Base-by-base conservation (phyloP, 202 grass and related monocot species). In the Digitaria exilis region DNA sequence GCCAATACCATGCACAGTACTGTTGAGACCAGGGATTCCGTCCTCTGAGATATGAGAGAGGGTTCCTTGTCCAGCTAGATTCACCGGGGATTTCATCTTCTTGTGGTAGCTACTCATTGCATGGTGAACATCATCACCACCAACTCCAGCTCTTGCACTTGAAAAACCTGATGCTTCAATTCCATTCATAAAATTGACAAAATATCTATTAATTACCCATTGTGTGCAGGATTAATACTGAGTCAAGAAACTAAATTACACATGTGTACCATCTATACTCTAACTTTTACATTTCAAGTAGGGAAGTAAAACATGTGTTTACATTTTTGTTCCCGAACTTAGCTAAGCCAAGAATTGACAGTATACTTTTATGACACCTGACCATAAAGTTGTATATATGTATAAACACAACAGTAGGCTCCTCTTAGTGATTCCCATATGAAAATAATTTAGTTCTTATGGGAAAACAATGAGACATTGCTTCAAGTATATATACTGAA, bases 41-140 rank as follows among this genome's bases (percentile, higher is more conserved):
- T 88, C 61, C 29, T 91, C 84, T 8, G 87, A 89, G 21, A 89
- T 89, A 30, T 94, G 92, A 74, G 89, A 86, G 22, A 88, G 87
- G 2, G 84, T 51, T 41, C 78, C 83, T 60, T 85, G 85, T 56
- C 79, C 64, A 0, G 84, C 65, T 30, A 92, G 82, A 81, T 81
- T 90, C 83, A 90, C 12, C 11, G 91, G 93, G 4, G 90, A 70
- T 51, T 84, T 92, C 77, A 90, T 65, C 65, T 87, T 86, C 66
- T 80, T 87, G 28, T 84, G 87, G 5, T 58, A 68, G 50, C 26
- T 58, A 28, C 63, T 75, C 39, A 58, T 64, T 54, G 84, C 29
- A 26, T 68, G 69, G 69, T 56, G 77, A 75, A 29, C 39, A 9
- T 74, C n/a, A n/a, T n/a, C 75, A 46, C 52, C 52, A 10, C 70